Base-by-base conservation (phyloP, 163 green algal species). In the Chlamydomonas reinhardtii region DNA sequence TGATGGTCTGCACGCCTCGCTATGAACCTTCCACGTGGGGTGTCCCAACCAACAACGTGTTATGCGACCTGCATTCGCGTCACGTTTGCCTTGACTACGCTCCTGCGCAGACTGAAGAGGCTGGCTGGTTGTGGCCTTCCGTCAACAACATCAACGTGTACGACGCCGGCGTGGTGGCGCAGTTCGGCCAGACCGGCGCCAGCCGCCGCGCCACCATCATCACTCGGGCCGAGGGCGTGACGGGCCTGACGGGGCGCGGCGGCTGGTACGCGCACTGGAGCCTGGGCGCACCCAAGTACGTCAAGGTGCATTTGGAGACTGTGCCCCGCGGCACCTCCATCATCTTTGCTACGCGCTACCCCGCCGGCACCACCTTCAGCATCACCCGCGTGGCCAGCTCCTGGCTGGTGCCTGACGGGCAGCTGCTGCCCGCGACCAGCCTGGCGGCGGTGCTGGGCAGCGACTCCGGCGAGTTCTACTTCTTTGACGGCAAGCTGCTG, bases 181-280 rank as follows among this genome's bases (percentile, higher is more conserved):
- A 92, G 71, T 94, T 94, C 88, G 91, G 91, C 43, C 80, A 85
- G 87, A 66, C 56, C 11, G 81, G 76, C n/a, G 31, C 66, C 29
- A 54, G 77, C 32, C 65, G 80, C 12, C 84, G 90, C 24, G 84
- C 22, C 62, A 92, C 93, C 84, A 73, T 48, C 76, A 89, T 94
- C 76, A 94, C 91, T 4, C 73, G 82, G 27, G 92, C 91, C 74
- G 90, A 93, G 76, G 90, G 91, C 37, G 73, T 94, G 56, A 93
- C 91, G 2, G 91, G 91, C 2, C 87, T 94, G 14, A 94, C 91
- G 35, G 91, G 91, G 82, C 84, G 35, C 54, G 86, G 80, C 25
- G 91, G 91, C 35, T 94, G 91, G 91, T 94, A 92, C 37, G 35
- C 84, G 37, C 83, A 91, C 83, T 79, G 78, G 59, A 74, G 70